phyloP scores from a whole-genome alignment of 2,329 filamentous ascomycete genomes.

The Botrytis squamosa region DNA sequence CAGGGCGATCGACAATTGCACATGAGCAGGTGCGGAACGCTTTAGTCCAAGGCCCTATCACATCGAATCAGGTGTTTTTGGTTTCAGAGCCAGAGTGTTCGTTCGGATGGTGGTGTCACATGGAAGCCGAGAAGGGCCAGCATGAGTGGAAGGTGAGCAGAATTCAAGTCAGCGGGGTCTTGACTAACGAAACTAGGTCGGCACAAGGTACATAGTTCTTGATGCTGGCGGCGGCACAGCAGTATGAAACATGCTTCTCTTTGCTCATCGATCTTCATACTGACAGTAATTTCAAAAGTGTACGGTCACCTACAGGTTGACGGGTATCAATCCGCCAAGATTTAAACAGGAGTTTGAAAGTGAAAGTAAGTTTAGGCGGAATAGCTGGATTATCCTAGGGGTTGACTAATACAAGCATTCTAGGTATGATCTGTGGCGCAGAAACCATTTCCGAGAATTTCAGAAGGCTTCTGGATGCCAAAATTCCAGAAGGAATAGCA shows the following conservation, averaged over 20 bases:
- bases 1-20: not conserved
- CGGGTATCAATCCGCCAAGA: not conserved
- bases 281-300: not conserved
- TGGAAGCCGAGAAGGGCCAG: not conserved
- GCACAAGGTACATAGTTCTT: not conserved
- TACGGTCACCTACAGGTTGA: not conserved
- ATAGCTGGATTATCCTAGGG: not conserved
- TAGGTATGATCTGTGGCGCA: slow-evolving; percentile 15
- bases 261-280: not conserved
- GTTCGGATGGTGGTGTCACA: not conserved
- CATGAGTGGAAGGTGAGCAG: not conserved
- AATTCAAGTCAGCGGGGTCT: not conserved
- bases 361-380: not conserved
- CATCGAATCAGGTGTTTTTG: not conserved
- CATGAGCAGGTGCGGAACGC: not conserved
- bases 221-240: not conserved
- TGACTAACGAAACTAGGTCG: not conserved
- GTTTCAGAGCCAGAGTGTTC: not conserved
- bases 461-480: not conserved
- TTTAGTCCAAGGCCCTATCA: not conserved
- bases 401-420: not conserved
- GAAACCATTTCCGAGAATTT: slow-evolving; percentile 14
- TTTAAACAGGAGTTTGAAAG: slow-evolving; percentile 12
- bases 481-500: not conserved
- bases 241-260: not conserved